These are phyloP conservation scores for Wickerhamomyces strasburgensis DNA, from an alignment of 805 yeast species.

Conservation along the genomic window DNA sequence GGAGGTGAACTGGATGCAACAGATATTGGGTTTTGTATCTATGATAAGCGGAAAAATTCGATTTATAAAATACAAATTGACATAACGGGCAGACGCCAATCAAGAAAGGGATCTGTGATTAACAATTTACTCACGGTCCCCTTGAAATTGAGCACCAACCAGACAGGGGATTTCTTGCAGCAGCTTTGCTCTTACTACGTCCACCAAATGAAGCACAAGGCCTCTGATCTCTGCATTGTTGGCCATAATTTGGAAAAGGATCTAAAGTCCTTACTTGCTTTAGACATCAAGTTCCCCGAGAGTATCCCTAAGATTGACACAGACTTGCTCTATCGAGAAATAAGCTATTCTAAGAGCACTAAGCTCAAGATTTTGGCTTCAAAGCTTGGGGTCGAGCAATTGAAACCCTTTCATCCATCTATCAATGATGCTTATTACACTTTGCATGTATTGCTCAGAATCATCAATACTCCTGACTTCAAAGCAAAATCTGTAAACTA, in stretches of 20 bases:
- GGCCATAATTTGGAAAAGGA: conserved; percentile 16
- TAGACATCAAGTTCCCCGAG: conserved; percentile 2
- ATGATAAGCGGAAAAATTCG: conserved; percentile 6
- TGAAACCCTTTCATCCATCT: conserved; percentile 16
- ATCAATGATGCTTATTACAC: conserved; percentile 16
- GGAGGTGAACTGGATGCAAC: conserved; percentile 8
- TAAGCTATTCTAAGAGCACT: background rate
- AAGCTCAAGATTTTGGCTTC: conserved; percentile 7
- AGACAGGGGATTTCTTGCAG: conserved; percentile 1
- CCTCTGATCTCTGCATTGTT: conserved; percentile 7
- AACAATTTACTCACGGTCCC: conserved; percentile 8
- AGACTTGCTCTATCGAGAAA: conserved; percentile 3
- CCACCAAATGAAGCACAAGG: background rate
- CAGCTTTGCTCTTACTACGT: conserved; percentile 5
- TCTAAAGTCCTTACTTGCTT: conserved; percentile 2
- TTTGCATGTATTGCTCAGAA: conserved; percentile 8
- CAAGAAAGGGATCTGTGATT: conserved; percentile 1
- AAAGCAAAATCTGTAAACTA: too few relatives aligned
- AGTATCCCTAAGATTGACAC: conserved; percentile 8
- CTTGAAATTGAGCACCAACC: background rate
- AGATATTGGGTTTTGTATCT: conserved; percentile 14
- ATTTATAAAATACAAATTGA: conserved; percentile 13
- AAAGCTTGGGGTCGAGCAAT: conserved; percentile 3
- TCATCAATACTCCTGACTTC: conserved; percentile 5
- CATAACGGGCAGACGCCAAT: conserved; percentile 6